A percentile compares a stretch with the other conserved stretches of the same genome.
Evolutionary conservation across 2,329 filamentous ascomycete genomes (phyloP).

Genomic region (Sarocladium brachiariae): DNA sequence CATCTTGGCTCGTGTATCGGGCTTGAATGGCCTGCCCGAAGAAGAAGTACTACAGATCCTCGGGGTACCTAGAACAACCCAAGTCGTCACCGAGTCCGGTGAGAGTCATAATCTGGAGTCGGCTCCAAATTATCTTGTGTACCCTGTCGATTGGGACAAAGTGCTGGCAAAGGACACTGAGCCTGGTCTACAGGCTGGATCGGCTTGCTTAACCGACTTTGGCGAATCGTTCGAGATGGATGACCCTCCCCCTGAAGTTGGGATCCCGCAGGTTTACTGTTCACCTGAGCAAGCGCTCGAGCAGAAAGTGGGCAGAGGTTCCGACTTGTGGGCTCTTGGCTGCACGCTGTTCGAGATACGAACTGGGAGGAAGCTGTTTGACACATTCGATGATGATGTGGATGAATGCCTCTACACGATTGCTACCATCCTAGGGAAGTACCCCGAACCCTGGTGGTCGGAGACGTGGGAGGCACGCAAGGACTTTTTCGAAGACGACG

Average conservation of each 20-base stretch:
- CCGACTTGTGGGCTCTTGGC: conserved; percentile 27
- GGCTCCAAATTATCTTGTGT: conserved; percentile 19
- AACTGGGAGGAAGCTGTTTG: conserved; percentile 21
- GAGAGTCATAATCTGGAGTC: conserved; percentile 13
- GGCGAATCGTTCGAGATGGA: conserved; percentile 16
- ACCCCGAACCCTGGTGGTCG: conserved; percentile 25
- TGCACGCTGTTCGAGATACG: conserved; percentile 28
- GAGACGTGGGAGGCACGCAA: conserved; percentile 19
- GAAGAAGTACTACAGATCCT: conserved; percentile 15
- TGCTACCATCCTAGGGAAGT: conserved; percentile 22
- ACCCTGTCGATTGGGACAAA: conserved; percentile 13
- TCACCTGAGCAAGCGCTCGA: conserved; percentile 23
- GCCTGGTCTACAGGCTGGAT: conserved; percentile 10
- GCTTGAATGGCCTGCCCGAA: conserved; percentile 18
- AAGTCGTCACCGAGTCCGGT: conserved; percentile 10
- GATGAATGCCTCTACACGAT: conserved; percentile 24
- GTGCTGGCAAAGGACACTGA: background rate
- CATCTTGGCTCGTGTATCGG: conserved; percentile 18
- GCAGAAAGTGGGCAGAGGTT: conserved; percentile 13
- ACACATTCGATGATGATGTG: conserved; percentile 19
- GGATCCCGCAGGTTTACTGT: conserved; percentile 22
- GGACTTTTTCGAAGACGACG: conserved; percentile 18
- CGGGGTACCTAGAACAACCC: conserved; percentile 11
- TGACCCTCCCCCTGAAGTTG: conserved; percentile 15
- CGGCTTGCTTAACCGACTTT: conserved; percentile 20